phyloP scores from a whole-genome alignment of 148 eudicot genomes.

The Vaccinium myrtillus region DNA sequence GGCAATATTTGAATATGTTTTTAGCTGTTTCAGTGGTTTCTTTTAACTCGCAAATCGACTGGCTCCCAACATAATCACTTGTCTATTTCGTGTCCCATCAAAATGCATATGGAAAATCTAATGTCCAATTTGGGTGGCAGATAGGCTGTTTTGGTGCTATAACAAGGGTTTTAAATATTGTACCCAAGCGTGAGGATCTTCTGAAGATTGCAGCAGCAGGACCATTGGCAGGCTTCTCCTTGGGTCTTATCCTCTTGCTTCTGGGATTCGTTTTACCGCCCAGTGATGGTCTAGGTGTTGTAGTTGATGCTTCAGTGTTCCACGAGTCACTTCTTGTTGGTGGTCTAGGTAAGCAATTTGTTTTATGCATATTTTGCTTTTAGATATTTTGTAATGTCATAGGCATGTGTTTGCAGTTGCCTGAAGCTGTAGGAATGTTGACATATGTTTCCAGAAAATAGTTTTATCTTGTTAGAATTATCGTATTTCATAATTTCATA shows the following conservation, averaged over 20 bases:
- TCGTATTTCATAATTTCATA: neutral
- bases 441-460: neutral
- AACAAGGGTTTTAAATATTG: slow-evolving; percentile 82
- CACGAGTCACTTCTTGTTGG: slow-evolving; percentile 97
- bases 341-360: slow-evolving; percentile 65
- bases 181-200: slow-evolving; percentile 86
- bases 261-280: slow-evolving; percentile 89
- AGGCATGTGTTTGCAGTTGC: neutral
- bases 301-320: slow-evolving; percentile 84
- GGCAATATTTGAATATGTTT: neutral
- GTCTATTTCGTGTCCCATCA: slow-evolving; percentile 1
- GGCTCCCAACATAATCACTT: neutral
- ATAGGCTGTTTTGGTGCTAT: slow-evolving; percentile 98
- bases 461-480: neutral
- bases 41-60: neutral
- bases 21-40: neutral
- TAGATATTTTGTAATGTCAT: neutral
- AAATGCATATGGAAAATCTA: slow-evolving; percentile 25
- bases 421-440: neutral
- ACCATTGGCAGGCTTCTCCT: slow-evolving; percentile 79
- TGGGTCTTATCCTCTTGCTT: slow-evolving; percentile 77
- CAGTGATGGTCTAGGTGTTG: slow-evolving; percentile 74
- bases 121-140: slow-evolving; percentile 63
- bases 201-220: slow-evolving; percentile 94
- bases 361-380: neutral